A percentile compares a stretch with the other conserved stretches of the same genome.
Evolutionary conservation across 1,139 yeast genomes (phyloP).

Genomic region (Hansenula lynferdii): DNA sequence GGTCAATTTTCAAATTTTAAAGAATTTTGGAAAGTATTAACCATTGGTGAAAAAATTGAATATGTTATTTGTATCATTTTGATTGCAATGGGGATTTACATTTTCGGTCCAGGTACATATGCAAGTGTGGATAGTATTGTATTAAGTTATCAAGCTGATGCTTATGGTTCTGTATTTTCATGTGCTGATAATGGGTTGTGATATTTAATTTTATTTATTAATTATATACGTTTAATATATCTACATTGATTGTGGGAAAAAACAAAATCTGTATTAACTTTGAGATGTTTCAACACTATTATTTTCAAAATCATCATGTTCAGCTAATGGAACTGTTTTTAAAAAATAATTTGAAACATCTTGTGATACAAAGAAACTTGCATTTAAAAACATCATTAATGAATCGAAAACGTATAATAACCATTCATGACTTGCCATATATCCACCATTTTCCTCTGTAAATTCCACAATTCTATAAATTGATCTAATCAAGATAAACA

Average conservation of each 20-base stretch:
- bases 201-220: background rate
- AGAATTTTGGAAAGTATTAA: slow-evolving; percentile 25
- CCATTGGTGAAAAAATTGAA: slow-evolving; percentile 29
- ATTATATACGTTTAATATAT: background rate
- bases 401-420: background rate
- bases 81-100: slow-evolving; percentile 43
- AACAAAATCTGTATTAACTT: too few species aligned
- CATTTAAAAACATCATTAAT: background rate
- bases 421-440: slow-evolving; percentile 1
- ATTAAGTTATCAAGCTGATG: slow-evolving; percentile 39
- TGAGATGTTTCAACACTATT: background rate
- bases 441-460: background rate
- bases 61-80: slow-evolving; percentile 33
- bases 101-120: slow-evolving; percentile 56
- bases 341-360: background rate
- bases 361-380: background rate
- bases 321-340: background rate
- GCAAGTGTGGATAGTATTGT: slow-evolving; percentile 51
- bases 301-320: background rate
- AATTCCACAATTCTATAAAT: slow-evolving; percentile 1
- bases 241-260: background rate
- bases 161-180: slow-evolving; percentile 46
- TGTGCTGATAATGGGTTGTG: slow-evolving; percentile 42
- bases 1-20: slow-evolving; percentile 23
- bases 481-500: slow-evolving; percentile 1